These are phyloP conservation scores for Lactifluus hygrophoroides DNA, from an alignment of 768 basidiomycete genomes.

Conservation along the genomic window DNA sequence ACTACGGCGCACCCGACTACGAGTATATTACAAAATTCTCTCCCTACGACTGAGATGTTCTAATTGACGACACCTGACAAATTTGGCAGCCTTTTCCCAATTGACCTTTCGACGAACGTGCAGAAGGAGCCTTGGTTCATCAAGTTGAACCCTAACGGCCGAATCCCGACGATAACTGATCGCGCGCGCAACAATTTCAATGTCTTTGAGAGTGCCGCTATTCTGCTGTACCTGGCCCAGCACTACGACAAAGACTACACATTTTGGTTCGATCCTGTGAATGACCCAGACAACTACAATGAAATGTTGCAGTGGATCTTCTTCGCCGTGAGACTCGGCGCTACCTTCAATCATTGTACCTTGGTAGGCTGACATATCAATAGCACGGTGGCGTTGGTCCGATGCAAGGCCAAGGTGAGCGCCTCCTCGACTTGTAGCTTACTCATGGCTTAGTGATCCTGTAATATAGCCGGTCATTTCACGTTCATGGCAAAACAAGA, in stretches of 20 bases:
- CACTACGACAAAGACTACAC: slow-evolving; percentile 69
- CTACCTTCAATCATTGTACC: neutral
- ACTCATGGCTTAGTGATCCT: neutral
- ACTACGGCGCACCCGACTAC: slow-evolving; percentile 37
- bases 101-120: slow-evolving; percentile 53
- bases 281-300: slow-evolving; percentile 50
- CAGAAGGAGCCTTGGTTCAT: slow-evolving; percentile 84
- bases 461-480: slow-evolving; percentile 59
- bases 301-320: slow-evolving; percentile 75
- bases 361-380: neutral
- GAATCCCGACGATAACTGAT: slow-evolving; percentile 64
- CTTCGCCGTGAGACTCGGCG: slow-evolving; percentile 48
- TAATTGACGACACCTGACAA: no score
- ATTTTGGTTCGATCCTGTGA: slow-evolving; percentile 52
- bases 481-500: slow-evolving; percentile 53
- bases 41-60: neutral
- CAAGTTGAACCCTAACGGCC: slow-evolving; percentile 61
- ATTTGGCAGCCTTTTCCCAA: slow-evolving; percentile 35
- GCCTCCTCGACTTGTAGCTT: no score
- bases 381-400: slow-evolving; percentile 78
- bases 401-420: slow-evolving; percentile 71
- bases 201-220: slow-evolving; percentile 75
- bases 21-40: slow-evolving; percentile 30
- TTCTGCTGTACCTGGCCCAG: slow-evolving; percentile 73
- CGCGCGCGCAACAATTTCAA: slow-evolving; percentile 49